These are phyloP conservation scores for Stachybotrys elegans DNA, from an alignment of 2,329 filamentous ascomycete species.

Conservation along the genomic window DNA sequence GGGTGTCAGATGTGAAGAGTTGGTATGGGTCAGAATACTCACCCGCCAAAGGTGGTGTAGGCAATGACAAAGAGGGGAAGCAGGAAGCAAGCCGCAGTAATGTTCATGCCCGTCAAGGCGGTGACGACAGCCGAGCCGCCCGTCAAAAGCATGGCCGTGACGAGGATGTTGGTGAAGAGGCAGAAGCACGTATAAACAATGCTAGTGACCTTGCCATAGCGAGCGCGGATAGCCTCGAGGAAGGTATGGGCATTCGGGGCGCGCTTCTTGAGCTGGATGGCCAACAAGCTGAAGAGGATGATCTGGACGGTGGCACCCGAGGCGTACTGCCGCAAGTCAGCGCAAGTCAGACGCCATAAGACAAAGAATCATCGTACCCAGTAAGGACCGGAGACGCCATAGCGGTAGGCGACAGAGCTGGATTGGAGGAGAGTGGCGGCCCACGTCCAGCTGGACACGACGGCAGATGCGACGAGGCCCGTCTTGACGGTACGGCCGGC, in stretches of 20 bases:
- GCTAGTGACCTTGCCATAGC: slow-evolving; percentile 67
- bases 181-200: slow-evolving; percentile 73
- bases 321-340: slow-evolving; percentile 38
- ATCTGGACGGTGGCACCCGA: slow-evolving; percentile 71
- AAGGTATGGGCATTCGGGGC: slow-evolving; percentile 78
- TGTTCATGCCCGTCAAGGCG: slow-evolving; percentile 30
- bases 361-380: slow-evolving; percentile 33
- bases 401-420: slow-evolving; percentile 69
- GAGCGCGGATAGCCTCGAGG: slow-evolving; percentile 70
- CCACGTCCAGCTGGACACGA: slow-evolving; percentile 85
- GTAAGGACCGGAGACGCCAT: slow-evolving; percentile 55
- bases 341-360: slow-evolving; percentile 18
- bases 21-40: background rate
- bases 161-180: slow-evolving; percentile 73
- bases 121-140: slow-evolving; percentile 56
- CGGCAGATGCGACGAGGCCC: slow-evolving; percentile 76
- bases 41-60: slow-evolving; percentile 60
- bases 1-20: background rate
- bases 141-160: slow-evolving; percentile 80
- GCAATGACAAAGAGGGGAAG: slow-evolving; percentile 72
- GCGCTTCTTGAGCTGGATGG: slow-evolving; percentile 76
- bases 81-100: slow-evolving; percentile 73
- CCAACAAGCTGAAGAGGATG: slow-evolving; percentile 75
- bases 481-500: slow-evolving; percentile 79
- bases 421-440: slow-evolving; percentile 67